Evolutionary conservation across 768 basidiomycete species (phyloP).

Genomic region (Lactarius quietus): DNA sequence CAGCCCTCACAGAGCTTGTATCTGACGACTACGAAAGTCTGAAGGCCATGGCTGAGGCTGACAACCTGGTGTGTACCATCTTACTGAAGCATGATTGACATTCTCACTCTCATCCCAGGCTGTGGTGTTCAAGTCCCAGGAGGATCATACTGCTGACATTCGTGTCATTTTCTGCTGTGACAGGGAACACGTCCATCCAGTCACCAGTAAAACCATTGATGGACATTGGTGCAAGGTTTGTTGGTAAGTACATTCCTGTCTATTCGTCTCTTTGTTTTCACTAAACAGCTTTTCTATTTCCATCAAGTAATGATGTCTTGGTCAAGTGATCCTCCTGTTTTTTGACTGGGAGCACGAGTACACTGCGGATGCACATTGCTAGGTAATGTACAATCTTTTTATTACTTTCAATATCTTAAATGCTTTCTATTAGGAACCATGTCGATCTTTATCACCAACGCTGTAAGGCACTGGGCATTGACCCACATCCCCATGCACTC

Average conservation of each 20-base stretch:
- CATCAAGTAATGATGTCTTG: neutral
- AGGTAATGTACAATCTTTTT: neutral
- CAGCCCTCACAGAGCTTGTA: neutral
- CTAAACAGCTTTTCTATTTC: too few relatives aligned
- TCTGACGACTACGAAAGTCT: neutral
- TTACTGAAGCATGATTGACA: rapidly evolving
- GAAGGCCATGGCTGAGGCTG: neutral
- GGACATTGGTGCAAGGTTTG: neutral
- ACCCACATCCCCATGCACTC: neutral
- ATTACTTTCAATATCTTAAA: too few relatives aligned
- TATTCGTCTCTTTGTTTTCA: neutral
- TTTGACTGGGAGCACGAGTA: neutral
- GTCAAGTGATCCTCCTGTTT: neutral
- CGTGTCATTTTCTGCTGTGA: too few relatives aligned
- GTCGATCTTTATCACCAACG: neutral
- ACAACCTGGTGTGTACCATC: neutral
- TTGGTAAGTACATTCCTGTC: neutral
- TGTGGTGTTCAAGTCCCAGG: too few relatives aligned
- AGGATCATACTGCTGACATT: too few relatives aligned
- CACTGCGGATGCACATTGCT: neutral
- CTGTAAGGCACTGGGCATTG: neutral
- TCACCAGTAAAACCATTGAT: neutral
- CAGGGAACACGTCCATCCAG: neutral
- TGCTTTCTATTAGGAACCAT: neutral
- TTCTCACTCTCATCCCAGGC: too few relatives aligned